phyloP scores from a whole-genome alignment of 2,329 filamentous ascomycete genomes.

The Pochonia chlamydosporia region DNA sequence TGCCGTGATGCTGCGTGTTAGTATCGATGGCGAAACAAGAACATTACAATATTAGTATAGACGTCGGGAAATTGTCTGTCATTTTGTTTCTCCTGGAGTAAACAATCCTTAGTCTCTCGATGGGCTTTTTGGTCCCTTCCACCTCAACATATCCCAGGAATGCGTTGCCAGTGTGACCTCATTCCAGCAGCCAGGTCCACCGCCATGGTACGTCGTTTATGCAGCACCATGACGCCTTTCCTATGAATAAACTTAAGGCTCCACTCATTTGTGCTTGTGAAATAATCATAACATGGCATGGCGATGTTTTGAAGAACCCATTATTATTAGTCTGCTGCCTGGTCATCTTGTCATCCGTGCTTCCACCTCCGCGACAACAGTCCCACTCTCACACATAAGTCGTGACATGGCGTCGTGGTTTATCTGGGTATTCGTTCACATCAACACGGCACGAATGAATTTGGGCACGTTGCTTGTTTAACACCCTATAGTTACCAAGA shows the following conservation, averaged over 20 bases:
- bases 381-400: too few relatives aligned
- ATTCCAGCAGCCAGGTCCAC: conserved; percentile 26
- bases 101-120: conserved; percentile 1
- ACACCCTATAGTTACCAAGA: conserved; percentile 27
- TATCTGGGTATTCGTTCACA: too few relatives aligned
- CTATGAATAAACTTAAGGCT: too few relatives aligned
- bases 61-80: background rate
- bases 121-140: conserved; percentile 1
- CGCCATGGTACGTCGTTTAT: too few relatives aligned
- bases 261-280: too few relatives aligned
- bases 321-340: too few relatives aligned
- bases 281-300: too few relatives aligned
- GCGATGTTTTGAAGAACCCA: too few relatives aligned
- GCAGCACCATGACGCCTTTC: too few relatives aligned
- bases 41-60: background rate
- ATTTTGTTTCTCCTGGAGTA: background rate
- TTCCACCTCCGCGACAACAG: too few relatives aligned
- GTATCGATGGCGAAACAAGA: background rate
- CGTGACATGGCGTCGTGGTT: too few relatives aligned
- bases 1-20: background rate
- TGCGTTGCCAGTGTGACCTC: conserved; percentile 31
- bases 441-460: background rate
- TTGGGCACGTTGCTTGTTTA: conserved; percentile 13
- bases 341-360: too few relatives aligned
- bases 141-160: conserved; percentile 27